phyloP scores from a whole-genome alignment of 768 basidiomycete species.

The Lepiota brunneoincarnata region DNA sequence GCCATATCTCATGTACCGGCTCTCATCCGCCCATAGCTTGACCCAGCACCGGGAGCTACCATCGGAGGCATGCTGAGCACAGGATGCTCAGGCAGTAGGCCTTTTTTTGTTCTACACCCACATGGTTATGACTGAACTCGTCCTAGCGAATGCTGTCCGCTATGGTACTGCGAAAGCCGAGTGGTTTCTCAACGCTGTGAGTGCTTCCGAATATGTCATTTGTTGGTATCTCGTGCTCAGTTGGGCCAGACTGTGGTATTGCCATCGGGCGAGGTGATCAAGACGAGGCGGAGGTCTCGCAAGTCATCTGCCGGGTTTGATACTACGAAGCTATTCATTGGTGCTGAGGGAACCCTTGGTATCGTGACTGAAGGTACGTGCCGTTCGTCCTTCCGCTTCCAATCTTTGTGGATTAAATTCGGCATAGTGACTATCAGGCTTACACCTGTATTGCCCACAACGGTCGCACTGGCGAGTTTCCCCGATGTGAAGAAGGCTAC shows the following conservation, averaged over 20 bases:
- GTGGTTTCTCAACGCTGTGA: constrained; percentile 85
- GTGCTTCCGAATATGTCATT: not conserved
- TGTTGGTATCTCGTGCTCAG: not conserved
- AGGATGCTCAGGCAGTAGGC: constrained; percentile 78
- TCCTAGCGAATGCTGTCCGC: constrained; percentile 70
- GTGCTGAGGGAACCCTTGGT: constrained; percentile 77
- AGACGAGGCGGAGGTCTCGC: constrained; percentile 73
- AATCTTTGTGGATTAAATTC: not conserved
- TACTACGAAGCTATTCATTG: constrained; percentile 81
- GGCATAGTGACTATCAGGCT: constrained; percentile 71
- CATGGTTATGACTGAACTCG: not conserved
- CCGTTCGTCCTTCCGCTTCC: not conserved
- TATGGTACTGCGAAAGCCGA: constrained; percentile 90
- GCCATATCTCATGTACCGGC: not conserved
- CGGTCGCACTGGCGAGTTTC: constrained; percentile 81
- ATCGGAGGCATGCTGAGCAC: constrained; percentile 87
- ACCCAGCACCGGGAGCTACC: constrained; percentile 77
- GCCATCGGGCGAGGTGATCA: constrained; percentile 86
- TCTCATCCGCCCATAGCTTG: constrained; percentile 45
- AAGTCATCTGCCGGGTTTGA: constrained; percentile 92
- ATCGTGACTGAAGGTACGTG: constrained; percentile 79
- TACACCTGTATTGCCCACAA: constrained; percentile 78
- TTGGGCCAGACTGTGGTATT: constrained; percentile 75
- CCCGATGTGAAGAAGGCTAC: constrained; percentile 72
- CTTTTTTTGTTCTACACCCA: not conserved